Conservation (phyloP, 768 basidiomycete species). For the Gymnopilus dilepis region DNA sequence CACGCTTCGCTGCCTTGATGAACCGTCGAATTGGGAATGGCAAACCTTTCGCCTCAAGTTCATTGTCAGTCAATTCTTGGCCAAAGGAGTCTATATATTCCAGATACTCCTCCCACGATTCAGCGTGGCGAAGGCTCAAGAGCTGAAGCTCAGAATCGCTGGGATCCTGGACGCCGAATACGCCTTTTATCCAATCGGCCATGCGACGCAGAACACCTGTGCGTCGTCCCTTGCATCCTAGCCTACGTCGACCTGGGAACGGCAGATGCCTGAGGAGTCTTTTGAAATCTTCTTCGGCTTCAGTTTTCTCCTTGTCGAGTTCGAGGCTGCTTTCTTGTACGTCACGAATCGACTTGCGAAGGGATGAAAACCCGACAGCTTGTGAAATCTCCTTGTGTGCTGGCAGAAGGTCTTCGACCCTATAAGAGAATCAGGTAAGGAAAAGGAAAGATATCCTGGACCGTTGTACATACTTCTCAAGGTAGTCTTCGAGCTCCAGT, state of each 20-base stretch:
- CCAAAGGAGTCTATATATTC: constrained; percentile 22
- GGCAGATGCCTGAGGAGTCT: constrained; percentile 48
- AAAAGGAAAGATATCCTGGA: background rate
- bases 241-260: constrained; percentile 30
- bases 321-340: constrained; percentile 56
- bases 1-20: constrained; percentile 61
- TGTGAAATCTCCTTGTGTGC: constrained; percentile 22
- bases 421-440: constrained; percentile 24
- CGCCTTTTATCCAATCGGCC: constrained; percentile 40
- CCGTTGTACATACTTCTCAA: constrained; percentile 65
- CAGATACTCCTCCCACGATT: constrained; percentile 42
- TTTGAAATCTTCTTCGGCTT: constrained; percentile 57
- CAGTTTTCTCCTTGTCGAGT: constrained; percentile 63
- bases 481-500: constrained; percentile 65
- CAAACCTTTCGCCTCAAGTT: constrained; percentile 1
- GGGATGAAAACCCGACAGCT: constrained; percentile 43
- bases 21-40: constrained; percentile 48
- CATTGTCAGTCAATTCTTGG: background rate
- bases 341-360: constrained; percentile 51
- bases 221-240: constrained; percentile 27
- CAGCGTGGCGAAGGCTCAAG: constrained; percentile 25
- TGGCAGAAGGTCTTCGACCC: constrained; percentile 55
- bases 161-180: constrained; percentile 45
- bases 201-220: constrained; percentile 28
- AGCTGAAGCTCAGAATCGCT: constrained; percentile 27